phyloP scores from a whole-genome alignment of 192 early-diverging fungal genomes.

The Paraglomus occultum region DNA sequence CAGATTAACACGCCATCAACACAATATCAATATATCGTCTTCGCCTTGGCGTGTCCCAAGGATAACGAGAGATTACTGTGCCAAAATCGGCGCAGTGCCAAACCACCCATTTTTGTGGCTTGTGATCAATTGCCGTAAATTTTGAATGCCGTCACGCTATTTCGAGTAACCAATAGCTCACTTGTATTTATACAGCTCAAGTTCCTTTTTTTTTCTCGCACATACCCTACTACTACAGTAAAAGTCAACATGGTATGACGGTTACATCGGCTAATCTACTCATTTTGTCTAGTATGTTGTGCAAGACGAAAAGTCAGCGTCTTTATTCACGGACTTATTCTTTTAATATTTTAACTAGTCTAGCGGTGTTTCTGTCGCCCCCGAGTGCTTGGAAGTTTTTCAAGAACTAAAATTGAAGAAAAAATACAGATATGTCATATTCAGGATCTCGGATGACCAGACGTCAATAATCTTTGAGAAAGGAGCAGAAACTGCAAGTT shows the following conservation, averaged over 20 bases:
- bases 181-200: too few relatives aligned
- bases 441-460: constrained; percentile 69
- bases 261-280: background rate
- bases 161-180: too few relatives aligned
- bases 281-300: background rate
- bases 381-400: constrained; percentile 61
- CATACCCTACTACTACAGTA: too few relatives aligned
- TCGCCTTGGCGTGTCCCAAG: too few relatives aligned
- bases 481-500: constrained; percentile 44
- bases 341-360: constrained; percentile 49
- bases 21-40: too few relatives aligned
- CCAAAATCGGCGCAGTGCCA: too few relatives aligned
- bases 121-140: too few relatives aligned
- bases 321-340: background rate
- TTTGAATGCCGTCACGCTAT: too few relatives aligned
- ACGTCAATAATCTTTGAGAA: constrained; percentile 71
- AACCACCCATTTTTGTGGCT: too few relatives aligned
- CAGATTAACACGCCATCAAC: too few relatives aligned
- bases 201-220: too few relatives aligned
- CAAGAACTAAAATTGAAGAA: constrained; percentile 73
- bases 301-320: background rate
- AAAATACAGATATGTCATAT: constrained; percentile 77
- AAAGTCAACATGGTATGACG: background rate
- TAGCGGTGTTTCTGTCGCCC: constrained; percentile 65
- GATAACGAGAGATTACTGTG: too few relatives aligned